Base-by-base conservation (phyloP, 768 basidiomycete species). In the Rhodotorula toruloides region DNA sequence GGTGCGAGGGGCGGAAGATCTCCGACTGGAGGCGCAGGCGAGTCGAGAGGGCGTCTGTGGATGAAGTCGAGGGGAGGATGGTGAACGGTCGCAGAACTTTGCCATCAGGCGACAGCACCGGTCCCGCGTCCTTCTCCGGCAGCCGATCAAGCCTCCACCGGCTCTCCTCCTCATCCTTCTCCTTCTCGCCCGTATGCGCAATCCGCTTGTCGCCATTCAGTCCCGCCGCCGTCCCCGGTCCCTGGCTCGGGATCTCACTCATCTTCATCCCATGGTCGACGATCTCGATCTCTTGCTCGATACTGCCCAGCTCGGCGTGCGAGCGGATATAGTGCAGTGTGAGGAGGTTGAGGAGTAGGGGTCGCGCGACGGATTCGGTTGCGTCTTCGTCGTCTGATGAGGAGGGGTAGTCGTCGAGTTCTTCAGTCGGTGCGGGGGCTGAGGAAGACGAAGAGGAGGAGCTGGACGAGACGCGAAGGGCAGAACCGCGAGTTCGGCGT, bases 21-120 rank as follows among this genome's bases (percentile, higher is more conserved):
- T 89, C 85, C 3, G 83, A 78, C 75, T 87, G 86, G 11, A 96
- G 75, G 32, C 85, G 83, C 47, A 86, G 81, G 63, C 93, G 85
- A 25, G 72, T 93, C 83, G n/a, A 60, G 47, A 27, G 81, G 40
- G 42, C 19, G 9, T 39, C 47, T 21, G 31, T 32, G 76, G 53
- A 16, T 4, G 32, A 34, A 48, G 82, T 31, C 4, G 87, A 83
- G 1, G 93, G 90, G 21, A 98, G 81, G 65, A 99, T 91, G 0
- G 89, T 93, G 77, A 99, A 98, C 22, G 94, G 91, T 42, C 88
- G 84, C 61, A 96, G 80, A 21, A 91, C 90, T 89, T 96, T 65
- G 17, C 74, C 73, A 0, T 21, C 34, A 8, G 63, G 55, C 27
- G 46, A 58, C 67, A 55, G 39, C 16, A 67, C 46, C 36, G 63